These are phyloP conservation scores for Agarophyton chilense DNA, from an alignment of 23 red algal species.

Conservation along the genomic window DNA sequence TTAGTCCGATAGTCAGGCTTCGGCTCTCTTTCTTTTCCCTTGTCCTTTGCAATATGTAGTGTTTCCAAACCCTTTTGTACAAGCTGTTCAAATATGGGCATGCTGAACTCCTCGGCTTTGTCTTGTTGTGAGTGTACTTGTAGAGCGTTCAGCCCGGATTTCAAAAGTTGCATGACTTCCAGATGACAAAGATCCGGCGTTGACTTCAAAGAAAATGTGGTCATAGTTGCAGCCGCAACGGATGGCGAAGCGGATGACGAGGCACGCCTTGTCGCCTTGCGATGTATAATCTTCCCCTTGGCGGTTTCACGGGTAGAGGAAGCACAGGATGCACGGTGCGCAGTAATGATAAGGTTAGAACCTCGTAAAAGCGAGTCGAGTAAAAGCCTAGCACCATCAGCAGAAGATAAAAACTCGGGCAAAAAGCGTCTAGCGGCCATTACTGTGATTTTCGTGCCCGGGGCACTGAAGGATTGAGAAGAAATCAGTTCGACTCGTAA, in stretches of 20 bases:
- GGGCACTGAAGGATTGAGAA: slow-evolving; percentile 10
- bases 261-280: background rate
- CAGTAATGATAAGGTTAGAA: slow-evolving; percentile 1
- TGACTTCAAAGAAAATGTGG: background rate
- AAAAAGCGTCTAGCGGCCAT: slow-evolving; percentile 49
- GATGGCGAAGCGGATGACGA: background rate
- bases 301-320: background rate
- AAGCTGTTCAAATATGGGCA: slow-evolving; percentile 33
- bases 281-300: background rate
- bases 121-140: background rate
- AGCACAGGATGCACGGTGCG: slow-evolving; percentile 5
- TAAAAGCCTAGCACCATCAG: slow-evolving; percentile 8
- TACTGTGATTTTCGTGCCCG: slow-evolving; percentile 40
- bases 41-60: slow-evolving; percentile 5
- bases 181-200: slow-evolving; percentile 34
- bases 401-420: slow-evolving; percentile 41
- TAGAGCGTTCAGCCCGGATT: background rate
- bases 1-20: slow-evolving; percentile 13
- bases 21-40: slow-evolving; percentile 13
- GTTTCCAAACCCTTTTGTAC: slow-evolving; percentile 1
- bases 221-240: background rate
- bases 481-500: slow-evolving; percentile 23
- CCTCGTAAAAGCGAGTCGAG: slow-evolving; percentile 32
- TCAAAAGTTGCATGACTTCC: slow-evolving; percentile 38
- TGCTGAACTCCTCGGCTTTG: slow-evolving; percentile 7